Evolutionary conservation across 164 flowering plant genomes (phyloP), one percentile per base, ranked within the genome.

Genomic region (Vitis rupestris): DNA sequence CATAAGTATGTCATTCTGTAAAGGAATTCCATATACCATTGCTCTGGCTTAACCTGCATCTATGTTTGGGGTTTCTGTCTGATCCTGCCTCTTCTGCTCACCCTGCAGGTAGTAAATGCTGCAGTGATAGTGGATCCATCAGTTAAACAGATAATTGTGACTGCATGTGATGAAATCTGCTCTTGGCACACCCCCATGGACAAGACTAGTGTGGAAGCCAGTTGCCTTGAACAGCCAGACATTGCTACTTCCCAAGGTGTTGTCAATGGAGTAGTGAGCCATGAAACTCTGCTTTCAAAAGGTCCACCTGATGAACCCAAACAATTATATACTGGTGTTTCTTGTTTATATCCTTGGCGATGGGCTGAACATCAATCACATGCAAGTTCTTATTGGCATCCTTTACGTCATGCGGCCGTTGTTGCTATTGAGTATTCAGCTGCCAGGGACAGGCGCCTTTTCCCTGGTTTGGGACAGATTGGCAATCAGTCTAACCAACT

Each of bases 81-180:
- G 19, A 19, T 15, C 9, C 27, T 58, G 29, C 23, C 44, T 66
- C 12, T 31, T 30, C n/a, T 27, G 5, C 51, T 67, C 66, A 15
- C 11, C 29, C 17, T 72, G 58, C 85, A 89, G 97, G 75, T 85
- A 49, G 86, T 84, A 17, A 94, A 92, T 87, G 94, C 97, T 70
- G 98, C 97, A 63, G 82, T 92, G 50, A 88, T 92, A 64, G 97
- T 90, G 49, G 95, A 92, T 78, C 97, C 98, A 69, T 88, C 86
- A 60, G 64, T 69, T 58, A 88, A 80, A 63, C 79, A 81, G 70
- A 80, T 88, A 27, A 89, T 94, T 80, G 81, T 90, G 16, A 79
- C 84, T 69, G 94, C 90, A 67, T 44, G 75, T 81, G 98, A 92
- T 62, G 83, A 87, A 68, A 79, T 80, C 61, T 69, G 64, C 67